phyloP scores from a whole-genome alignment of 305 asterid species.

The Solanum hybrid region DNA sequence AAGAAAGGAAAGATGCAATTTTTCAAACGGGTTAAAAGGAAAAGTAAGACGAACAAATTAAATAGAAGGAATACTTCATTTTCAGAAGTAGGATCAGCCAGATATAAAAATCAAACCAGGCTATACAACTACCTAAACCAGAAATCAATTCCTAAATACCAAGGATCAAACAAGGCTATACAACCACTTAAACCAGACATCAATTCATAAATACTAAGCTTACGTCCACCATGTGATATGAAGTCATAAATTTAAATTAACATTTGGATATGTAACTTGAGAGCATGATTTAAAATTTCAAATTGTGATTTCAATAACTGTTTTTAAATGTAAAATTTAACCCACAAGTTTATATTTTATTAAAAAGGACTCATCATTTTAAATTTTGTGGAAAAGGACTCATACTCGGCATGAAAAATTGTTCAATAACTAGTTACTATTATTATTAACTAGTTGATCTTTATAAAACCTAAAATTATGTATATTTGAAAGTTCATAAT shows the following conservation, averaged over 20 bases:
- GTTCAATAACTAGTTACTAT: neutral
- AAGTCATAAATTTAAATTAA: neutral
- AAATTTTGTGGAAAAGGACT: neutral
- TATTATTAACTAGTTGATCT: neutral
- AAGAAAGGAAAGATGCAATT: neutral
- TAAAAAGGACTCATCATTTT: neutral
- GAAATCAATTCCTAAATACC: neutral
- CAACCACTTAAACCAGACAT: neutral
- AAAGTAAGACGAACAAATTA: neutral
- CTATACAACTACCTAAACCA: neutral
- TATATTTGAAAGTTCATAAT: neutral
- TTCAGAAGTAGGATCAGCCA: neutral
- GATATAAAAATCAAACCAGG: neutral
- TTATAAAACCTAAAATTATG: neutral
- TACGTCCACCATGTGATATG: neutral
- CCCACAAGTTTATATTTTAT: neutral
- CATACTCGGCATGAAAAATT: neutral
- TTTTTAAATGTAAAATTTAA: neutral
- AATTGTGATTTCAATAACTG: neutral
- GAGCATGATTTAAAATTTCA: neutral
- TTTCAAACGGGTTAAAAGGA: neutral
- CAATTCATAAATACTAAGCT: neutral
- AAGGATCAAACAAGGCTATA: neutral
- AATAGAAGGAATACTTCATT: neutral
- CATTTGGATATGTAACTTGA: neutral